These are phyloP conservation scores for Arthrocladium fulminans DNA, from an alignment of 2,329 filamentous ascomycete genomes.

Conservation along the genomic window DNA sequence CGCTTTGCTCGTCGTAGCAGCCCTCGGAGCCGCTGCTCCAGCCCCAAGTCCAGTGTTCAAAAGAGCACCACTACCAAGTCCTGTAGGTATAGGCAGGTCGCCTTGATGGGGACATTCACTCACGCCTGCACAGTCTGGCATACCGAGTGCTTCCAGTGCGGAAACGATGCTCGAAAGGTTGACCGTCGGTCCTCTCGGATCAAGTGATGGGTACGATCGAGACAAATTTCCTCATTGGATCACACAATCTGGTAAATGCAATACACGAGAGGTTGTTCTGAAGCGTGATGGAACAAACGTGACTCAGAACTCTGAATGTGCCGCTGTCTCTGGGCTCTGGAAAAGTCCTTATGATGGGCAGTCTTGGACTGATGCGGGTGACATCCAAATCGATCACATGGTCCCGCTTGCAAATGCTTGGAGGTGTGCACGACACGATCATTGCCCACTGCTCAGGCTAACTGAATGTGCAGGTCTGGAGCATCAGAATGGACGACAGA, in stretches of 20 bases:
- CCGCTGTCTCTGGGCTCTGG: slow-evolving; percentile 60
- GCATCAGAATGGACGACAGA: slow-evolving; percentile 62
- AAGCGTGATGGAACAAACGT: slow-evolving; percentile 63
- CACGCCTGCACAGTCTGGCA: slow-evolving; percentile 35
- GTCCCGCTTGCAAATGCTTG: slow-evolving; percentile 74
- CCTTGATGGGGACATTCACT: not conserved
- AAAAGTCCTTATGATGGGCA: slow-evolving; percentile 61
- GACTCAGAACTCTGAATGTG: slow-evolving; percentile 50
- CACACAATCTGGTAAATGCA: slow-evolving; percentile 56
- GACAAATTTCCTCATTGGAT: slow-evolving; percentile 65
- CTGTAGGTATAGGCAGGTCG: not conserved
- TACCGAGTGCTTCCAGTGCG: slow-evolving; percentile 53
- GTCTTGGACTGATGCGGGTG: slow-evolving; percentile 57
- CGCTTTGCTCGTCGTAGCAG: not conserved
- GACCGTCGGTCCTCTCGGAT: slow-evolving; percentile 48
- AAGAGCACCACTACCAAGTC: slow-evolving; percentile 8
- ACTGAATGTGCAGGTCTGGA: slow-evolving; percentile 47
- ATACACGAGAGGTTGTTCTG: slow-evolving; percentile 64
- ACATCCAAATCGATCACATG: slow-evolving; percentile 76
- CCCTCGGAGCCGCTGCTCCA: slow-evolving; percentile 5
- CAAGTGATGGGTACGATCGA: slow-evolving; percentile 53
- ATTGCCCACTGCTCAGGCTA: slow-evolving; percentile 2
- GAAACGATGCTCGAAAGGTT: slow-evolving; percentile 50
- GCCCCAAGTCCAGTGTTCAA: slow-evolving; percentile 11
- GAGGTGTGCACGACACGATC: slow-evolving; percentile 41